A percentile compares a stretch with the other conserved stretches of the same genome.
Evolutionary conservation across 164 flowering plant species (phyloP).

Genomic region (Brasenia schreberi): DNA sequence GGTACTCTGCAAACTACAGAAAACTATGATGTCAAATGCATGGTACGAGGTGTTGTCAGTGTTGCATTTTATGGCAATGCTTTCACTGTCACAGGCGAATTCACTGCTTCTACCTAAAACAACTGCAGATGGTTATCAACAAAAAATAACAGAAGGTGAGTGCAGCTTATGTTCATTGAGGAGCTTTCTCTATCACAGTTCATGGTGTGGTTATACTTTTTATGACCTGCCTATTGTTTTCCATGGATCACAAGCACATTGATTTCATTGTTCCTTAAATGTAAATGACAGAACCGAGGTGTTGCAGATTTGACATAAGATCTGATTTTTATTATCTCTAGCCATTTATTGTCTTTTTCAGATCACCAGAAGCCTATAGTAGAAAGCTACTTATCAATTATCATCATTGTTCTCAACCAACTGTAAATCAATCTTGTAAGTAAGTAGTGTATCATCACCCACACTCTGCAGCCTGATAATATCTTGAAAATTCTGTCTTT

Average conservation of each 20-base stretch:
- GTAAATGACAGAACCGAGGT: too few relatives aligned
- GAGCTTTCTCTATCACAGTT: neutral
- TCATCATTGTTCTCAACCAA: too few relatives aligned
- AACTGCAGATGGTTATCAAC: constrained; percentile 73
- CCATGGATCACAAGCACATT: neutral
- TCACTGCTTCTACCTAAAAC: constrained; percentile 75
- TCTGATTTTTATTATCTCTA: too few relatives aligned
- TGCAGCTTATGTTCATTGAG: neutral
- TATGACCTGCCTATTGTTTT: neutral
- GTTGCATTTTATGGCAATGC: constrained; percentile 85
- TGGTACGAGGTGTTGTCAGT: constrained; percentile 95
- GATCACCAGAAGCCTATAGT: too few relatives aligned
- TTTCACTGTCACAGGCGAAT: constrained; percentile 78
- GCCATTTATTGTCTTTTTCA: too few relatives aligned
- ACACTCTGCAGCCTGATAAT: too few relatives aligned
- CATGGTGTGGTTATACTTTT: neutral
- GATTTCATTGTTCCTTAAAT: too few relatives aligned
- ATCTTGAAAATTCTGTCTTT: too few relatives aligned
- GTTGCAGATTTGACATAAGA: too few relatives aligned
- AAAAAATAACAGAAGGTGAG: constrained; percentile 87
- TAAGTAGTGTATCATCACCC: too few relatives aligned
- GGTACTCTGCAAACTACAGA: constrained; percentile 32
- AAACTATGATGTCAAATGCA: constrained; percentile 69
- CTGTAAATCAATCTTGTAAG: too few relatives aligned
- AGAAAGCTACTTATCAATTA: too few relatives aligned